Conservation (phyloP, 177 flowering plant genomes). For the Telopea speciosissima region DNA sequence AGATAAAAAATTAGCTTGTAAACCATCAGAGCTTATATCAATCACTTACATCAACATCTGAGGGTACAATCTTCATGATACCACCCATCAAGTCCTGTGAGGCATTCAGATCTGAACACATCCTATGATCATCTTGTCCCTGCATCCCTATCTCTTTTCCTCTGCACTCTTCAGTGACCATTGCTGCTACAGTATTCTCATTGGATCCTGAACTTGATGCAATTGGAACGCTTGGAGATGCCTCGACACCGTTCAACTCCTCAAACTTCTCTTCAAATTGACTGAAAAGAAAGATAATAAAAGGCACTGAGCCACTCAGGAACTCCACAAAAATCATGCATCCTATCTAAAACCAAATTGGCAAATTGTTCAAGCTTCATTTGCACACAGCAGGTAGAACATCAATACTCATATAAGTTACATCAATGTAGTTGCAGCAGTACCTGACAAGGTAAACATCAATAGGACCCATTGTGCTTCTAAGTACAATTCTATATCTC, state of each 20-base stretch:
- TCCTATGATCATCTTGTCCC: constrained; percentile 28
- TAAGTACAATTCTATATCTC: constrained; percentile 75
- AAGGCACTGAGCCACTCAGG: not conserved
- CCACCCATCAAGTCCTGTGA: constrained; percentile 64
- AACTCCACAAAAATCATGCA: too few relatives aligned
- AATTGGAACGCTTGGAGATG: constrained; percentile 32
- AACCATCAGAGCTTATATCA: not conserved
- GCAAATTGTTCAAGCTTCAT: too few relatives aligned
- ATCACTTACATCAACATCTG: constrained; percentile 74
- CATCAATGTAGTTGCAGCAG: not conserved
- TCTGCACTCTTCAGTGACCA: constrained; percentile 18
- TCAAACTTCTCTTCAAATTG: constrained; percentile 97
- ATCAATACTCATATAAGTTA: too few relatives aligned
- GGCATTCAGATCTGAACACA: constrained; percentile 35
- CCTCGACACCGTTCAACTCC: constrained; percentile 52
- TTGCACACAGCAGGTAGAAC: too few relatives aligned
- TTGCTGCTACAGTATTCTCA: constrained; percentile 32
- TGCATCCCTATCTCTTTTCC: constrained; percentile 30
- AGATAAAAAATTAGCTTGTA: not conserved
- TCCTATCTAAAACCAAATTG: too few relatives aligned
- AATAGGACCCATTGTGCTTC: constrained; percentile 91
- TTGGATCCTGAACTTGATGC: constrained; percentile 48
- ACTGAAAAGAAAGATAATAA: constrained; percentile 26
- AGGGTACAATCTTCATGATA: constrained; percentile 79
- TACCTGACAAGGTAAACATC: constrained; percentile 93